Percentiles rank a stretch among this genome's conserved stretches.
Conservation (phyloP, 192 early-diverging fungal genomes). For the Kappamyces sp. region DNA sequence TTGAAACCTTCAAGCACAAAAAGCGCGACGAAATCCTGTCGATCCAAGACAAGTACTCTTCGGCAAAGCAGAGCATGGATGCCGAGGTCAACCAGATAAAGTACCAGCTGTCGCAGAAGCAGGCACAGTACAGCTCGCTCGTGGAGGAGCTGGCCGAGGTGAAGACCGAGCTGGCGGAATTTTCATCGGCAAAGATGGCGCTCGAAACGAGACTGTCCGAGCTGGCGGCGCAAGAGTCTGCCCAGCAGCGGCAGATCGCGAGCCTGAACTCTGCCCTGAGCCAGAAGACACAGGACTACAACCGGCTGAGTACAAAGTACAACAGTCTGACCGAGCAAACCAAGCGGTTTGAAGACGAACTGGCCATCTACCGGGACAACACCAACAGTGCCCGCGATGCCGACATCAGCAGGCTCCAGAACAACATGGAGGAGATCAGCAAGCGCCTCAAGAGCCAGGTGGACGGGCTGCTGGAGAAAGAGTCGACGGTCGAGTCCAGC, state of each 20-base stretch:
- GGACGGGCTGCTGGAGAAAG: conserved; percentile 22
- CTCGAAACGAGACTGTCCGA: conserved; percentile 41
- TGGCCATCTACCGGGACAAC: conserved; percentile 23
- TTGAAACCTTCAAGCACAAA: conserved; percentile 31
- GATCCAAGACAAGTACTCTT: conserved; percentile 43
- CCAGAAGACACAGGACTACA: conserved; percentile 37
- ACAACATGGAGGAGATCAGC: conserved; percentile 24
- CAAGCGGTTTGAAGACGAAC: conserved; percentile 31
- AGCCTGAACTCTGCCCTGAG: conserved; percentile 28
- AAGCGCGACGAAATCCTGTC: conserved; percentile 44
- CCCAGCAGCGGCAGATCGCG: conserved; percentile 26
- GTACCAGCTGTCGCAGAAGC: conserved; percentile 27
- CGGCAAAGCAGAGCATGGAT: conserved; percentile 42
- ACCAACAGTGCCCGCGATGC: conserved; percentile 1
- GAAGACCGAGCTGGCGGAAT: conserved; percentile 30
- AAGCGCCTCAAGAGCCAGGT: conserved; percentile 26
- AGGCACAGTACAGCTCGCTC: conserved; percentile 15
- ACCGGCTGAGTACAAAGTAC: conserved; percentile 25
- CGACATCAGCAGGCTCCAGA: conserved; percentile 31
- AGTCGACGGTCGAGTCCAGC: conserved; percentile 6
- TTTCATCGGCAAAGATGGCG: conserved; percentile 24
- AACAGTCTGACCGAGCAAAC: conserved; percentile 31
- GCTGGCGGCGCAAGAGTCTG: conserved; percentile 25
- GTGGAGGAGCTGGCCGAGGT: conserved; percentile 28
- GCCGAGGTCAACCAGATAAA: conserved; percentile 30